Base-by-base conservation (phyloP, 73 alveolate genomes). In the Stentor coeruleus region DNA sequence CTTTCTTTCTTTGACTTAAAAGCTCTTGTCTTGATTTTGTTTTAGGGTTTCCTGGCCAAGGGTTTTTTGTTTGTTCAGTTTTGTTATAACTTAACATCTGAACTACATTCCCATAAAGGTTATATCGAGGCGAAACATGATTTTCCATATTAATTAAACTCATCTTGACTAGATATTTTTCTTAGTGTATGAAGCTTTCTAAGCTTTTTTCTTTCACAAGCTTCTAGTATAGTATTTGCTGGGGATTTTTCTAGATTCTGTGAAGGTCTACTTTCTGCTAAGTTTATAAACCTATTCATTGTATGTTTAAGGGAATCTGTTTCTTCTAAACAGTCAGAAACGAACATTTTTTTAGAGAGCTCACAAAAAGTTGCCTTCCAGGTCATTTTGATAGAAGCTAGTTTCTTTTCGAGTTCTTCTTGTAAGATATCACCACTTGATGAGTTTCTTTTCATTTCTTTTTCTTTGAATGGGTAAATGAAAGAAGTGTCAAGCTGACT, bases 1-100 rank as follows among this genome's bases (percentile, higher is more conserved):
- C 96, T 33, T 59, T 74, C 81, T 82, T 89, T 86, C 97, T 86
- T 83, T 66, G 81, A 30, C 73, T 73, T n/a, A 4, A 15, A 3
- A 86, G 84, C 58, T 82, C 73, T 39, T 87, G 59, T 39, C 83
- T 72, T 4, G 91, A 81, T 36, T n/a, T n/a, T n/a, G n/a, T n/a
- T n/a, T n/a, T n/a, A n/a, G n/a, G n/a, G n/a, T n/a, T n/a, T n/a
- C n/a, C n/a, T n/a, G n/a, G n/a, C n/a, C n/a, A n/a, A n/a, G n/a
- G n/a, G n/a, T n/a, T n/a, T n/a, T n/a, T n/a, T n/a, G n/a, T n/a
- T n/a, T n/a, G n/a, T n/a, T n/a, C n/a, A n/a, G n/a, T n/a, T n/a
- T n/a, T n/a, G n/a, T n/a, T n/a, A n/a, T n/a, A n/a, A n/a, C n/a
- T n/a, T n/a, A n/a, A n/a, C n/a, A n/a, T n/a, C n/a, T n/a, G n/a